phyloP scores from a whole-genome alignment of 371 early-diverging fungal genomes.

The Rhizopus stolonifer region DNA sequence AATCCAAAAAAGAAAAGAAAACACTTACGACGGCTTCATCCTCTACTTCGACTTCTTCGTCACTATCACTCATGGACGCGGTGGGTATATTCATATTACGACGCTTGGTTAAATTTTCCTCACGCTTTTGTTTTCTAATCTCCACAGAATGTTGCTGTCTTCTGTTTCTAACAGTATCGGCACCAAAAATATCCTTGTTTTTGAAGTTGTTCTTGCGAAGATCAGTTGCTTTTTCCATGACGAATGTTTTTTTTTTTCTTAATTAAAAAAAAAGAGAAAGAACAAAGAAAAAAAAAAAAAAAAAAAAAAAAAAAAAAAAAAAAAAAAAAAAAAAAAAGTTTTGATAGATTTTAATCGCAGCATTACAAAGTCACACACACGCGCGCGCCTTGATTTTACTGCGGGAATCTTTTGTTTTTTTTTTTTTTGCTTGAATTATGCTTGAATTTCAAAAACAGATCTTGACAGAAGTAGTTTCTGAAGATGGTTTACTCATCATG shows the following conservation, averaged over 20 bases:
- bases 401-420: no score
- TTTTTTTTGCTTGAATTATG: conserved; percentile 10
- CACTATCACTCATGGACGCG: conserved; percentile 70
- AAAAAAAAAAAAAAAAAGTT: neutral
- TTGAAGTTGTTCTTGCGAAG: conserved; percentile 35
- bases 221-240: conserved; percentile 24
- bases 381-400: no score
- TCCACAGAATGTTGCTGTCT: conserved; percentile 67
- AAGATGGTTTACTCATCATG: conserved; percentile 83
- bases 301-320: conserved; percentile 2
- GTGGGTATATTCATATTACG: conserved; percentile 73
- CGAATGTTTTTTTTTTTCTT: neutral
- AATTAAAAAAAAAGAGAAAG: conserved; percentile 2
- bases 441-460: conserved; percentile 74
- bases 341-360: neutral
- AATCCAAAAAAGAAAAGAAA: neutral
- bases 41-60: conserved; percentile 69
- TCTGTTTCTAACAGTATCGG: conserved; percentile 40
- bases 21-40: conserved; percentile 47
- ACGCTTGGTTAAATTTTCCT: conserved; percentile 92
- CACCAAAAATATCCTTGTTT: conserved; percentile 39
- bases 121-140: conserved; percentile 94
- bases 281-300: conserved; percentile 1
- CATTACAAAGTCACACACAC: neutral
- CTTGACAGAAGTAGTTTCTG: conserved; percentile 63